phyloP scores from a whole-genome alignment of 2,329 filamentous ascomycete species.

The Chaetomium olivaceum region DNA sequence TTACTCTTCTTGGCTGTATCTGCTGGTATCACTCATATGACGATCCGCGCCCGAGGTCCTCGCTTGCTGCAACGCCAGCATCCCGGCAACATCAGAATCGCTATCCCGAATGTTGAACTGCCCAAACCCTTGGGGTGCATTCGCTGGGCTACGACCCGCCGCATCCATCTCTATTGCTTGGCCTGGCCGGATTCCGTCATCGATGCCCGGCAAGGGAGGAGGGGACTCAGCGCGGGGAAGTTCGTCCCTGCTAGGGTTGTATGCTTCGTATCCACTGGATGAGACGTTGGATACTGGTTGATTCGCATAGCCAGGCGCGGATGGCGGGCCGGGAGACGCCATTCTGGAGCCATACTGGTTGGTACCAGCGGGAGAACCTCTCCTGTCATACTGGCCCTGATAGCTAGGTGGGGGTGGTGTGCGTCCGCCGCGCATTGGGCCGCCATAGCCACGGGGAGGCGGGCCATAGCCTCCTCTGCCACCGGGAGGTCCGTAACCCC shows the following conservation, averaged over 20 bases:
- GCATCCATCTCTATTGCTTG: conserved; percentile 82
- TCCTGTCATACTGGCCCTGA: conserved; percentile 43
- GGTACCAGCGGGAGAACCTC: conserved; percentile 41
- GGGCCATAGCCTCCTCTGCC: conserved; percentile 52
- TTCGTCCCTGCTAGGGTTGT: conserved; percentile 46
- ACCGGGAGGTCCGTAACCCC: conserved; percentile 45
- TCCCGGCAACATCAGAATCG: conserved; percentile 71
- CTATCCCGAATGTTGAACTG: conserved; percentile 59
- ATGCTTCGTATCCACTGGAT: conserved; percentile 45
- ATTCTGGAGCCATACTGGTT: conserved; percentile 38
- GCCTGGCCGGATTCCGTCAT: conserved; percentile 49
- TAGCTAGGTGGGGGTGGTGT: conserved; percentile 50
- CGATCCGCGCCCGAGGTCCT: conserved; percentile 41
- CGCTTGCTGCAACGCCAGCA: conserved; percentile 69
- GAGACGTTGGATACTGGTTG: conserved; percentile 42
- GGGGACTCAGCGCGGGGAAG: conserved; percentile 64
- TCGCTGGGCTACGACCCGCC: conserved; percentile 54
- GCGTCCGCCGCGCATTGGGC: conserved; percentile 42
- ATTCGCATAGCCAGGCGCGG: conserved; percentile 42
- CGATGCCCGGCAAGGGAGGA: conserved; percentile 57
- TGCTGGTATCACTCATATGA: conserved; percentile 66
- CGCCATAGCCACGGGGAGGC: conserved; percentile 40
- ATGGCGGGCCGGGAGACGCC: conserved; percentile 43
- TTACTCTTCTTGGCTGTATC: conserved; percentile 74
- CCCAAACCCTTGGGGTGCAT: conserved; percentile 45